Conservation (phyloP, 1,284 basidiomycete species). For the Wolfiporia cocos region DNA sequence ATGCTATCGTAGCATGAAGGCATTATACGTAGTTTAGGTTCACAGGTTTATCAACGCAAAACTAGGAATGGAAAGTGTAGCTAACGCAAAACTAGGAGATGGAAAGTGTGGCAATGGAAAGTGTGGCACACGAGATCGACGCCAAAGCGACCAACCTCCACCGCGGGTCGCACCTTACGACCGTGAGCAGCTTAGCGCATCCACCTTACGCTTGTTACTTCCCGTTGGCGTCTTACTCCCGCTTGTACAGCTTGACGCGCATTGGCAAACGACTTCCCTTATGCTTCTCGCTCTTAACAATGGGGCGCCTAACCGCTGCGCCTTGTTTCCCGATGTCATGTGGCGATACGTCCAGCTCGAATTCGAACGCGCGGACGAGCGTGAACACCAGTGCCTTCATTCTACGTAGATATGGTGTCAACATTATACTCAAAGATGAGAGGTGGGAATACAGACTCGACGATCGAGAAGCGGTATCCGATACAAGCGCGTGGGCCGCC, state of each 20-base stretch:
- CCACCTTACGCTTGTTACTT: no score
- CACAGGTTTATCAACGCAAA: background rate
- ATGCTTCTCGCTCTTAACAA: slow-evolving; percentile 7
- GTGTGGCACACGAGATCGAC: no score
- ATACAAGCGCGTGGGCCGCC: slow-evolving; percentile 28
- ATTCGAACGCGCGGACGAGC: slow-evolving; percentile 49
- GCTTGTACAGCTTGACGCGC: slow-evolving; percentile 13
- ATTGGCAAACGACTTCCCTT: slow-evolving; percentile 15
- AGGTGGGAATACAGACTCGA: slow-evolving; percentile 33
- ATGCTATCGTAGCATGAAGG: background rate
- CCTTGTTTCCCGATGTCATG: slow-evolving; percentile 14
- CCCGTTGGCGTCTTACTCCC: no score
- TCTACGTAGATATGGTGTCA: slow-evolving; percentile 52
- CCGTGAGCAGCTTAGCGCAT: no score
- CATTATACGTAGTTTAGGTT: background rate
- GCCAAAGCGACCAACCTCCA: no score
- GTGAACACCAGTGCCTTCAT: slow-evolving; percentile 52
- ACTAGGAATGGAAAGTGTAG: background rate
- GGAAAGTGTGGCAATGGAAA: no score
- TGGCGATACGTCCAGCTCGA: slow-evolving; percentile 41
- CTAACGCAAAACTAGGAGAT: no score
- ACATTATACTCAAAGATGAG: slow-evolving; percentile 52
- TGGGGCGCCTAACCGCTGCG: slow-evolving; percentile 15
- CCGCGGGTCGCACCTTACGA: no score
- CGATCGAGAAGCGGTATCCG: slow-evolving; percentile 34